Conservation (phyloP, 2,329 filamentous ascomycete species). For the Neofusicoccum parvum region DNA sequence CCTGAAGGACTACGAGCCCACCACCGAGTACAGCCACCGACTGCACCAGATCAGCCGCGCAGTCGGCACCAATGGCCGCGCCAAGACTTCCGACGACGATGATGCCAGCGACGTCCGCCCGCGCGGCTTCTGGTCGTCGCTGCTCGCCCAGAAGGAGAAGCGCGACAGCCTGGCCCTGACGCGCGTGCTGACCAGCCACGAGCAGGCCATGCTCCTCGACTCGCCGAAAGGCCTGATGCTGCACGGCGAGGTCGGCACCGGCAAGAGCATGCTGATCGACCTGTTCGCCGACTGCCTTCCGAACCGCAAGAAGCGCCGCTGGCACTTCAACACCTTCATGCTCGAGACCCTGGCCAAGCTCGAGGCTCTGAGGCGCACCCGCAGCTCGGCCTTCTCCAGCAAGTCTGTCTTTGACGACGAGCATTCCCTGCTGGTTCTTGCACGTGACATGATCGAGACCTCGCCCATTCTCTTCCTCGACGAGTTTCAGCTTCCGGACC, state of each 20-base stretch:
- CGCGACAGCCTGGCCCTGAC: constrained; percentile 63
- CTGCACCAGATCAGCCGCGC: constrained; percentile 61
- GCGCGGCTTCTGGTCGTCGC: constrained; percentile 57
- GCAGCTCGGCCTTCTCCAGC: background rate
- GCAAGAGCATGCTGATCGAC: constrained; percentile 84
- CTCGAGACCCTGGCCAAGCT: constrained; percentile 73
- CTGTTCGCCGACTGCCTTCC: constrained; percentile 78
- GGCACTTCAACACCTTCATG: constrained; percentile 89
- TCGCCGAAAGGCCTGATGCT: constrained; percentile 76
- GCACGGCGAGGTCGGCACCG: constrained; percentile 79
- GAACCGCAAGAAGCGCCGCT: constrained; percentile 70
- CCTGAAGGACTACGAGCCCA: constrained; percentile 77
- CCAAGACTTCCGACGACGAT: constrained; percentile 25
- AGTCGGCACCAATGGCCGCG: constrained; percentile 35
- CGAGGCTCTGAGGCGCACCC: constrained; percentile 60
- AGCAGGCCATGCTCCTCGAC: constrained; percentile 70
- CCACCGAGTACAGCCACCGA: constrained; percentile 67
- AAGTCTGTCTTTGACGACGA: constrained; percentile 48
- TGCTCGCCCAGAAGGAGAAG: constrained; percentile 58
- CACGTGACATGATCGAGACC: constrained; percentile 72
- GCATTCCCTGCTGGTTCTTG: constrained; percentile 72
- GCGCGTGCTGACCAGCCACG: constrained; percentile 67
- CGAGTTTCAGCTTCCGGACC: constrained; percentile 81
- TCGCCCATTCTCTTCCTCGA: constrained; percentile 79
- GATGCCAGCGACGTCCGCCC: constrained; percentile 42